Base-by-base conservation (phyloP, 179 eudicot species). In the Corrigiola litoralis region DNA sequence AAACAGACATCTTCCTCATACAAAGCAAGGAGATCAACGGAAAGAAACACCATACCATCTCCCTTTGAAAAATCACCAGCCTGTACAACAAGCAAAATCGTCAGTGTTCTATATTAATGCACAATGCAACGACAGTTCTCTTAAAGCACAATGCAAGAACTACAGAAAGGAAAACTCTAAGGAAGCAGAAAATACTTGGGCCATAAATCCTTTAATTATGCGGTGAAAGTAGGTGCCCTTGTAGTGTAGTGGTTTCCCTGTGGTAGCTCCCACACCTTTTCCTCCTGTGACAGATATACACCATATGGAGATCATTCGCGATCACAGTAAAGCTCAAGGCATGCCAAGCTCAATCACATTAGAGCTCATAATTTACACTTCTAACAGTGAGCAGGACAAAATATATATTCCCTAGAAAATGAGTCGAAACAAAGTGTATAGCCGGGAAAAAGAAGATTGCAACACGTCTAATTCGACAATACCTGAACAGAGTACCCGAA, bases 41-140 rank as follows among this genome's bases (percentile, higher is more conserved):
- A 57, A 47, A 33, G 40, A 42, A 70, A 75, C 52, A 65, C 68
- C 80, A 65, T 94, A 94, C 99, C 99, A 88, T 94, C 85, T 59
- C 95, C 94, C 78, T 86, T 85, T 36, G 92, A 81, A 76, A 94
- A 94, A 76, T 94, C 99, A 76, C 99, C 99, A 63, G 97, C 99
- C 99, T 94, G 84, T 69, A 80, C 48, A 61, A 55, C 29, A 61
- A 54, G n/a, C 42, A 52, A 66, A 31, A 61, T 56, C 47, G 45
- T 75, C 67, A 70, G 52, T 33, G 20, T 45, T 50, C 6, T 6
- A 31, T 40, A 13, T 52, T n/a, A n/a, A 58, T 38, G 31, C 34
- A 4, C 17, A 23, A 23, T 29, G 14, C 4, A 13, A 14, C n/a
- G 24, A 27, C 17, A 16, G 58, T 13, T 6, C 12, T 1, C 23